Conservation (phyloP, 192 early-diverging fungal genomes). For the Piromyces sp. region DNA sequence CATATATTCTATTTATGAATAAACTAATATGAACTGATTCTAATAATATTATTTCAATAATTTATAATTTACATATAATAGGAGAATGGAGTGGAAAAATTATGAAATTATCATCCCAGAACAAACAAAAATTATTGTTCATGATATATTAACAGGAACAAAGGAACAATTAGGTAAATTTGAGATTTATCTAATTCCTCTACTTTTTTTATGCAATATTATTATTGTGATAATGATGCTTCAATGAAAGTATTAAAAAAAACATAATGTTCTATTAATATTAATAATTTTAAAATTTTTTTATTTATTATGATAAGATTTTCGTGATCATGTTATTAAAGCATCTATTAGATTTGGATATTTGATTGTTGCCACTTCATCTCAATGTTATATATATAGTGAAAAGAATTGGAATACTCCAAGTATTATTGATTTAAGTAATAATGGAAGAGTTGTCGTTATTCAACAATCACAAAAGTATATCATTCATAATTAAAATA, state of each 20-base stretch:
- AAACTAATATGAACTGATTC: too few relatives aligned
- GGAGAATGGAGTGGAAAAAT: constrained; percentile 36
- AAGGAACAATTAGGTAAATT: constrained; percentile 23
- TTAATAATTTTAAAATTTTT: too few relatives aligned
- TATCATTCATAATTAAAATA: not conserved
- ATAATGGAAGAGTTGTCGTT: constrained; percentile 32
- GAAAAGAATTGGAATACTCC: constrained; percentile 46
- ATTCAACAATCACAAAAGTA: constrained; percentile 34
- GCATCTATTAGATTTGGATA: constrained; percentile 23
- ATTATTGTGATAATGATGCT: too few relatives aligned
- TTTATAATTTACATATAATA: not conserved
- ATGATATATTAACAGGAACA: constrained; percentile 24
- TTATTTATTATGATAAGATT: constrained; percentile 11
- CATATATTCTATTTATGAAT: too few relatives aligned
- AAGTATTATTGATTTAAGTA: constrained; percentile 27
- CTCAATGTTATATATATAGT: constrained; percentile 35
- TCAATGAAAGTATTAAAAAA: too few relatives aligned
- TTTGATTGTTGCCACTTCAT: constrained; percentile 26
- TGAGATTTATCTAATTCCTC: too few relatives aligned
- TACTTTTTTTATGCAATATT: too few relatives aligned
- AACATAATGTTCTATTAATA: too few relatives aligned
- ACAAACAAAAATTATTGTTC: constrained; percentile 24
- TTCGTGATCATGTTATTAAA: constrained; percentile 34
- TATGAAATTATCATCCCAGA: constrained; percentile 33
- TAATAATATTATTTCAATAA: too few relatives aligned